A percentile compares a stretch with the other conserved stretches of the same genome.
These are phyloP conservation scores for Crinitomyces ghanaensis DNA, from an alignment of 805 yeast species.

Conservation along the genomic window DNA sequence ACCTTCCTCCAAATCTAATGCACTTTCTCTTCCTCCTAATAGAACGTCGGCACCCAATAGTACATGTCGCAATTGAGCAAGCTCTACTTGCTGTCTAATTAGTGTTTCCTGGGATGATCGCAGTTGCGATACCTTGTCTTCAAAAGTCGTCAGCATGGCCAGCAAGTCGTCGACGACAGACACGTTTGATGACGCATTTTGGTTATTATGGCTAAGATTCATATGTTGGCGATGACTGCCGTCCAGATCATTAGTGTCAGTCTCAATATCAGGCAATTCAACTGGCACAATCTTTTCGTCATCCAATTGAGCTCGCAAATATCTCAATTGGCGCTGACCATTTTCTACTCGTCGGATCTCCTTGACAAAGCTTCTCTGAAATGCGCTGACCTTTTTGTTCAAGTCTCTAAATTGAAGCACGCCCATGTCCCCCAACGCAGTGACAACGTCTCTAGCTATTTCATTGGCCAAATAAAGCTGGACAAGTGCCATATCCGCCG, in stretches of 20 bases:
- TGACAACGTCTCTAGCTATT: slow-evolving; percentile 75
- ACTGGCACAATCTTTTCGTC: slow-evolving; percentile 21
- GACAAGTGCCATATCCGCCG: slow-evolving; percentile 94
- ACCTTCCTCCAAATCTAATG: slow-evolving; percentile 28
- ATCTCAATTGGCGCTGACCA: slow-evolving; percentile 71
- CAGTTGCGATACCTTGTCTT: slow-evolving; percentile 62
- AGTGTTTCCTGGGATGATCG: slow-evolving; percentile 57
- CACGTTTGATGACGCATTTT: slow-evolving; percentile 32
- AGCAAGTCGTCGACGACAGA: slow-evolving; percentile 63
- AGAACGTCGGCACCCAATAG: slow-evolving; percentile 36
- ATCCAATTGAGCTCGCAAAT: slow-evolving; percentile 23
- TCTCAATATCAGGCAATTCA: slow-evolving; percentile 29
- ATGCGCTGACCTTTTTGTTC: slow-evolving; percentile 66
- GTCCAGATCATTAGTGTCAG: no score
- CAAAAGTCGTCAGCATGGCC: slow-evolving; percentile 52
- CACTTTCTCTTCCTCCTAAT: slow-evolving; percentile 29
- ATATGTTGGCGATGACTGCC: no score
- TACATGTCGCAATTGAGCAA: slow-evolving; percentile 63
- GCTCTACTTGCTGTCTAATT: slow-evolving; percentile 46
- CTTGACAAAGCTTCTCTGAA: slow-evolving; percentile 83
- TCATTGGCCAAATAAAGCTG: slow-evolving; percentile 89
- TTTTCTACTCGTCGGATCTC: slow-evolving; percentile 79
- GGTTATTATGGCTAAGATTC: no score
- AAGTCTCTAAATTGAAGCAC: slow-evolving; percentile 80
- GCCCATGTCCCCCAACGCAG: slow-evolving; percentile 78